Conservation (phyloP, 192 early-diverging fungal genomes). For the Haplosporangium gracile region DNA sequence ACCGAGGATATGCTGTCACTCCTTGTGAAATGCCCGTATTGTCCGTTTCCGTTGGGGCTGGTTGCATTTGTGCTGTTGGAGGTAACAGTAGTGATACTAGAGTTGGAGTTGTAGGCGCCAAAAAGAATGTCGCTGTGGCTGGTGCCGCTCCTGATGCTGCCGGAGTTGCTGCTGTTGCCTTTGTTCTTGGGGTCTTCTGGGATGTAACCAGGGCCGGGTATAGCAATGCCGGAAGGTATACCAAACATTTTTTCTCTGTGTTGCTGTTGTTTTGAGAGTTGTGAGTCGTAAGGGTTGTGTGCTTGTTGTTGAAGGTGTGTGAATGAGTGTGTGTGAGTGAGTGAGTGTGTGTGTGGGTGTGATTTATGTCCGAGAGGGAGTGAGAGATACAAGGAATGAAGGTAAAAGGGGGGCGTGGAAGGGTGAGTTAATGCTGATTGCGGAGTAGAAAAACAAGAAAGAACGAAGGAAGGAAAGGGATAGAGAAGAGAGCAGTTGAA, state of each 20-base stretch:
- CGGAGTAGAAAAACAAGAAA: neutral
- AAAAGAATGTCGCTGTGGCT: conserved; percentile 16
- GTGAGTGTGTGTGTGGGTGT: too few relatives aligned
- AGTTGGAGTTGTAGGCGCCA: conserved; percentile 30
- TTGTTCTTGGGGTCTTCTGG: neutral
- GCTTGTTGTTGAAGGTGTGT: neutral
- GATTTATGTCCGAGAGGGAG: neutral
- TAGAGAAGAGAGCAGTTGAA: too few relatives aligned
- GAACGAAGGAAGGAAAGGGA: neutral
- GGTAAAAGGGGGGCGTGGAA: neutral
- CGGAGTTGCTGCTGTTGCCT: neutral
- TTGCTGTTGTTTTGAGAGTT: neutral
- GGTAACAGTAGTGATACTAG: conserved; percentile 25
- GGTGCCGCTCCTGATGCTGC: conserved; percentile 22
- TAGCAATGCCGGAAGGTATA: neutral
- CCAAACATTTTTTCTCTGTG: conserved; percentile 14
- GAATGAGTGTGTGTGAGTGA: too few relatives aligned
- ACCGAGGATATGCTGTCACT: neutral
- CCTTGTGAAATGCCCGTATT: neutral
- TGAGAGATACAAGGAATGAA: neutral
- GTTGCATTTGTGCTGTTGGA: neutral
- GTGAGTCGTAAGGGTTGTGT: conserved; percentile 5
- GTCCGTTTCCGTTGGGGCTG: conserved; percentile 8
- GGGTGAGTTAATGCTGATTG: neutral
- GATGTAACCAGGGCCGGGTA: neutral